Evolutionary conservation across 2,329 filamentous ascomycete species (phyloP), one percentile per base, ranked within the genome.

Genomic region (Alternaria arbusti): DNA sequence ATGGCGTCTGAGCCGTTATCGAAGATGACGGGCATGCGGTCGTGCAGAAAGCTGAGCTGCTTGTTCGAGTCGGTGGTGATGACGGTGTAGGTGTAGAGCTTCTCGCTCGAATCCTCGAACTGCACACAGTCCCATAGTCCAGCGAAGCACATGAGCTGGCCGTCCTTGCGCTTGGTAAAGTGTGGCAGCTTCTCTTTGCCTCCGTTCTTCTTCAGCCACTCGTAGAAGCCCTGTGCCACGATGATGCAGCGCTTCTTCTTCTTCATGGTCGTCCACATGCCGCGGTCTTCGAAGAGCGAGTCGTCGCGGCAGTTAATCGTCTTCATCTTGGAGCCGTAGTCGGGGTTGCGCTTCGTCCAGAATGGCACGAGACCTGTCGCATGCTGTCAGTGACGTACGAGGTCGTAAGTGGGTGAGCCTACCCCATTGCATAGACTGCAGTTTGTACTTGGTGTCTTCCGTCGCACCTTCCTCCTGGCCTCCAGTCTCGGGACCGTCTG

Each of bases 281-380:
- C 94, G 6, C 89, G 87, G 9, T 90, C 86, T 10, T 90, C 87
- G 6, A 88, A 84, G 20, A 98, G 83, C 1, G 93, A 96, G 80
- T 98, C 95, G 74, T 95, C 92, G 4, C 95, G 90, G 78, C 95
- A 98, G 81, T 99, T 98, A 80, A 98, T 98, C 0, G 94, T 97
- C 75, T 91, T 93, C 84, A 97, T 86, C 79, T 93, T 85, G 1
- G 89, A 89, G 25, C 87, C 85, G 73, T 96, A 95, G 74, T 93
- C 89, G 0, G 93, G 92, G 56, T 89, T 89, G 12, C 90, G 86
- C 82, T 95, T 97, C 4, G 92, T 96, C 95, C 95, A 98, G 79
- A 91, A 97, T 0, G 96, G 95, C 13, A 98, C 85, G 7, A 99
- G 86, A 0, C 95, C 82, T 83, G 45, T 10, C 12, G 36, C 25